Conservation (phyloP, 2,329 filamentous ascomycete genomes). For the Colletotrichum gigasporum region DNA sequence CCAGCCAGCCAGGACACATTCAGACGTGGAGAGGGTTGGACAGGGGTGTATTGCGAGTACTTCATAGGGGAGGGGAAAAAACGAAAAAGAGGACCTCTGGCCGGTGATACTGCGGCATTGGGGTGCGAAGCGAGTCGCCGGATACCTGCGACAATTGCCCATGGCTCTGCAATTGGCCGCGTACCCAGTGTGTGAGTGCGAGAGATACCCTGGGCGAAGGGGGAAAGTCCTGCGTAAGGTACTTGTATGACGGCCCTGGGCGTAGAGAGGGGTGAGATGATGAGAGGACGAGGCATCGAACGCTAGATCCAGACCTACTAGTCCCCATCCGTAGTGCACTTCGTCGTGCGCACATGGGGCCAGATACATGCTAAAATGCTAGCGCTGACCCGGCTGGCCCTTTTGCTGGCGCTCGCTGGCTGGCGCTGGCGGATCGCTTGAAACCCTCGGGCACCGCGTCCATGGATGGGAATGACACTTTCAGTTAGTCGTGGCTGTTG, state of each 20-base stretch:
- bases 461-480: background rate
- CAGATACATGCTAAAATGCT: conserved; percentile 7
- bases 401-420: background rate
- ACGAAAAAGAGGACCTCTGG: background rate
- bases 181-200: conserved; percentile 10
- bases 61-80: background rate
- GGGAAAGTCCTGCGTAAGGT: background rate
- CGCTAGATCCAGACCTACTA: conserved; percentile 16
- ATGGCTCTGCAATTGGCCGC: background rate
- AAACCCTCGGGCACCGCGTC: background rate
- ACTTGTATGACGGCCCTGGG: background rate
- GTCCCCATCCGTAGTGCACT: conserved; percentile 17
- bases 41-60: too few relatives aligned
- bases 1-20: background rate
- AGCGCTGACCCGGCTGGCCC: background rate
- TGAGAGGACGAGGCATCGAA: background rate
- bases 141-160: background rate
- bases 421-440: background rate
- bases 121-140: background rate
- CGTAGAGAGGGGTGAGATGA: background rate
- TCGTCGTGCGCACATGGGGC: conserved; percentile 27
- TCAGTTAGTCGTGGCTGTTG: background rate
- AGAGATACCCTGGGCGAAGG: background rate
- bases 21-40: background rate
- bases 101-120: conserved; percentile 3